Base-by-base conservation (phyloP, 2,329 filamentous ascomycete genomes). In the Tolypocladium pustulatum region DNA sequence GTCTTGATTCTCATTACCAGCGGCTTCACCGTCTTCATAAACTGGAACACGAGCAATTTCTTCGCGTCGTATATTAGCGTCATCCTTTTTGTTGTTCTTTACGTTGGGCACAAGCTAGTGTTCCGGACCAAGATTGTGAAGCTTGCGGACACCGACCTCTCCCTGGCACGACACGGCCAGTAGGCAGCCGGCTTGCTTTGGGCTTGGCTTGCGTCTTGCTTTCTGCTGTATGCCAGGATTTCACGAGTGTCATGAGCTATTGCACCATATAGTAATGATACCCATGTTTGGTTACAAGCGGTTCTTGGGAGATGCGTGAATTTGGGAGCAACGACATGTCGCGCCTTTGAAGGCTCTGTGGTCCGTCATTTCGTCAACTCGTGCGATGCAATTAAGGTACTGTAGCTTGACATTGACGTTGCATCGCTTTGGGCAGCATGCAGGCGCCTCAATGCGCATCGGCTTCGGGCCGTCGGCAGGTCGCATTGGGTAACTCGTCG, bases 1-100 rank as follows among this genome's bases (percentile, higher is more conserved):
- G 61, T 81, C 3, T 69, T 89, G 55, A 85, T 90, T 61, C 78
- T 85, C 56, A 60, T 89, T 27, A 89, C 87, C 0, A 85, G 85
- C 66, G 87, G 87, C 4, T 90, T 89, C 71, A 84, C 83, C 12
- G 79, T 81, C 7, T 89, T 88, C 67, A 84, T 89, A 46, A 63
- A 78, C 9, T 89, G 86, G 82, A 76, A 73, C 65, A 80, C 79
- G 7, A 76, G 76, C 57, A 73, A 78, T 52, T 90, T 89, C 65
- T 87, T 89, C 61, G 78, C 82, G 3, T 77, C 80, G 15, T 89
- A 89, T 64, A 69, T 88, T 64, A 86, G 83, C 62, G 66, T 89
- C 59, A 82, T 88, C 32, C 67, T 89, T 3, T 89, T 88, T 64
- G 66, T 80, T 3, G 77, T 81, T 4, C 69, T 87, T 15, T 86